Evolutionary conservation across 805 yeast genomes (phyloP), one percentile per base, ranked within the genome.

Genomic region (Allodekkera sacchari): DNA sequence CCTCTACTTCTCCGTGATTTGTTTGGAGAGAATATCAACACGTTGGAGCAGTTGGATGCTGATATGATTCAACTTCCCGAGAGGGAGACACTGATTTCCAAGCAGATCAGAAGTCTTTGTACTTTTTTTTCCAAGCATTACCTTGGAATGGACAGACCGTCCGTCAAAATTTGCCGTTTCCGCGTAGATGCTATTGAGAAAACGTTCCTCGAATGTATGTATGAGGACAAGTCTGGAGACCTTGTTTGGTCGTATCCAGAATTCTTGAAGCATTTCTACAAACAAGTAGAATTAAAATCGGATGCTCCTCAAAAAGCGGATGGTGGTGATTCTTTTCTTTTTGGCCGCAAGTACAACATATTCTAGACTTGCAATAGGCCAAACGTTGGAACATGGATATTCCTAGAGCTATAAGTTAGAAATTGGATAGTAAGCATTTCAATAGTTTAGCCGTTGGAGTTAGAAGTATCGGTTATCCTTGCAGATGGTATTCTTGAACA

Each of bases 1-100:
- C 74, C 79, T 7, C 54, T 74, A 36, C 61, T 92, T 16, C 46
- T 88, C 22, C 64, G 71, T 40, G 96, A 88, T 52, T 55, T 92
- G 34, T 77, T 89, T 47, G 95, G 89, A 1, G 60, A 53, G 3
- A 42, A 55, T 7, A 64, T 71, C 17, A 65, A 68, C 6, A 44
- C 64, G 2, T 45, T 72, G 11, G 58, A 61, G 3, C 58, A 68
- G 12, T 52, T 81, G 7, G 67, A 68, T 33, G 64, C 80, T 2
- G 48, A 56, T 20, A 39, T 65, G 24, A 71, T 75, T 41, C 74
- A 72, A 38, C 57, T 92, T 24, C 96, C 96, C 0, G 70, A 59
- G 12, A 53, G 83, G 11, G 78, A 75, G 4, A 80, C 92, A 0
- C 74, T 65, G 19, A 71, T 88, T 27, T 82, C 85, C 8, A 45